Conservation (phyloP, 768 basidiomycete genomes). For the Sporobolomyces phaffii region DNA sequence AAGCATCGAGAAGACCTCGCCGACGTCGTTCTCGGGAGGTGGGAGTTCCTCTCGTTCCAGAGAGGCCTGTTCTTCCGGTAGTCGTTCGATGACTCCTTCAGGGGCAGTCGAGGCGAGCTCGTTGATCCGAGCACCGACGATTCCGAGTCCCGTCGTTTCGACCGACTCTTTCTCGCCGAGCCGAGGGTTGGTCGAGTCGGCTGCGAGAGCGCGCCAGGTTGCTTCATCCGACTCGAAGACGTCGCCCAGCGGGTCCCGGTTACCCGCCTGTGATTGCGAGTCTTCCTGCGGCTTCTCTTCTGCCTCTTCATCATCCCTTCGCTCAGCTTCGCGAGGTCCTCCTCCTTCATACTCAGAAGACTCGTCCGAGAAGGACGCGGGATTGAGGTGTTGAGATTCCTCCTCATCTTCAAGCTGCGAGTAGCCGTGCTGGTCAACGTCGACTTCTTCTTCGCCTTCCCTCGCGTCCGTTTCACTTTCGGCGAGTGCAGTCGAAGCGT, state of each 20-base stretch:
- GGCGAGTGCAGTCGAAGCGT: not conserved
- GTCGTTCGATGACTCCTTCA: conserved; percentile 5
- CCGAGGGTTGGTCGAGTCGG: not conserved
- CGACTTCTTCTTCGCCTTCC: conserved; percentile 1
- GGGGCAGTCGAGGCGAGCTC: not conserved
- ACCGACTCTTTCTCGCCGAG: conserved; percentile 11
- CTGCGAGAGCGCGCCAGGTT: conserved; percentile 32
- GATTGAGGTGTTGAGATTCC: not conserved
- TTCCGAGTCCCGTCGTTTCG: conserved; percentile 37
- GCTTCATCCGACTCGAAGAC: conserved; percentile 39
- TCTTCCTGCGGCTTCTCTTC: not conserved
- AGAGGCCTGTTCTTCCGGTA: not conserved
- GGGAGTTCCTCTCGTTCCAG: not conserved
- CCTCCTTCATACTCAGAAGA: conserved; percentile 1
- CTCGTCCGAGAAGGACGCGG: not conserved
- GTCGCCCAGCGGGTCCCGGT: conserved; percentile 36
- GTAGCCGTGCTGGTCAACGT: not conserved
- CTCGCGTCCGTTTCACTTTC: conserved; percentile 6
- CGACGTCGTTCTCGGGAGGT: conserved; percentile 36
- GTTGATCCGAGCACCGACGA: conserved; percentile 20
- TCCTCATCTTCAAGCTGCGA: conserved; percentile 12
- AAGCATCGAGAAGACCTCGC: conserved; percentile 36
- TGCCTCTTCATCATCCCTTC: not conserved
- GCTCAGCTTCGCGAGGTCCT: not conserved
- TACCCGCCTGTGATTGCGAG: not conserved